These are phyloP conservation scores for Pseudonectria buxi DNA, from an alignment of 2,329 filamentous ascomycete species.

Conservation along the genomic window DNA sequence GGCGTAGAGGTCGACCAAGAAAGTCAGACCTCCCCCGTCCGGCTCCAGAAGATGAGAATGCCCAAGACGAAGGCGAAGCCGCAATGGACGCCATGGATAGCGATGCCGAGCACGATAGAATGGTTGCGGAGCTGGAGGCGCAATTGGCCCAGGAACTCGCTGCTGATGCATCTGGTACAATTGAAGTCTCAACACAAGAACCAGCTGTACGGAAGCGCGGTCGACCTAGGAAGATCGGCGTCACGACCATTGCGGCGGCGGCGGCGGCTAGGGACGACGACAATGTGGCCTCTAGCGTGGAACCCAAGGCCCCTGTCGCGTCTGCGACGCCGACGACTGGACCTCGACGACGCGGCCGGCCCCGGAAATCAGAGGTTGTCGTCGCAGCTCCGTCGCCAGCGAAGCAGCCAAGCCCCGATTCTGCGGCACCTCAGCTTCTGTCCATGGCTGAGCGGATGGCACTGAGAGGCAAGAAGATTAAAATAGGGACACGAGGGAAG, in stretches of 20 bases:
- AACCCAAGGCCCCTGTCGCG: conserved; percentile 1
- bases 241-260: conserved; percentile 19
- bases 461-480: conserved; percentile 46
- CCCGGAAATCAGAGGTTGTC: conserved; percentile 14
- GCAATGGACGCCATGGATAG: conserved; percentile 3
- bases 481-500: conserved; percentile 36
- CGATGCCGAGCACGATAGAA: conserved; percentile 12
- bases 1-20: conserved; percentile 23
- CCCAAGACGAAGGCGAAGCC: neutral
- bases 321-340: conserved; percentile 1
- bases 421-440: conserved; percentile 32
- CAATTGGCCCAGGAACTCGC: conserved; percentile 11
- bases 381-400: conserved; percentile 2
- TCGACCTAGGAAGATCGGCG: conserved; percentile 21
- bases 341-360: conserved; percentile 16
- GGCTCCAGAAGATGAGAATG: conserved; percentile 2
- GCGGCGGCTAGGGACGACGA: conserved; percentile 3
- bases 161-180: conserved; percentile 2
- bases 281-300: neutral
- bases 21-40: conserved; percentile 16
- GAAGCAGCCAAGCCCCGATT: conserved; percentile 7
- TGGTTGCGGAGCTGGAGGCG: conserved; percentile 12
- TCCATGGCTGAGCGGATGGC: conserved; percentile 54
- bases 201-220: conserved; percentile 15
- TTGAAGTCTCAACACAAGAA: neutral